phyloP scores from a whole-genome alignment of 2,329 filamentous ascomycete species.

The Cercospora beticola region DNA sequence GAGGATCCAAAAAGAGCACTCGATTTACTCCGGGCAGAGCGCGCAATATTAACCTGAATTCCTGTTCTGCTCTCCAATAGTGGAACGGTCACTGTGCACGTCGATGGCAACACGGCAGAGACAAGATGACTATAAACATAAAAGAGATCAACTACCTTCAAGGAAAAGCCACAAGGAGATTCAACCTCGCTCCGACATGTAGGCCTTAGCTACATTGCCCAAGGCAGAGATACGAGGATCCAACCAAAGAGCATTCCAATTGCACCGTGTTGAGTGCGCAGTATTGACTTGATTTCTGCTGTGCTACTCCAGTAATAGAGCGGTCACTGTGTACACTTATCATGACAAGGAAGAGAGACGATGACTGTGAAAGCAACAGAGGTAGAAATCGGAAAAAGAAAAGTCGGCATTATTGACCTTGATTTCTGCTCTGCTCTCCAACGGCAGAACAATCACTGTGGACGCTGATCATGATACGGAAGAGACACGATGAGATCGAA shows the following conservation, averaged over 20 bases:
- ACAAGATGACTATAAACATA: not conserved
- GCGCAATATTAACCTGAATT: not conserved
- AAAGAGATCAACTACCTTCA: not conserved
- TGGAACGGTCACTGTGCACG: not conserved
- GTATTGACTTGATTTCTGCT: not conserved
- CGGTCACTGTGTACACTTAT: not conserved
- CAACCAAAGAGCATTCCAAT: not conserved
- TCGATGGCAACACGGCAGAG: not conserved
- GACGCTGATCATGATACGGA: not conserved
- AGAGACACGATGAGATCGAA: not conserved
- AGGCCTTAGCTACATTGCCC: not conserved
- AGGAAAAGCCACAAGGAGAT: not conserved
- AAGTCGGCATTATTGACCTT: not conserved
- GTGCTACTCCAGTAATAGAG: not conserved
- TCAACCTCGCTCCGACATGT: not conserved
- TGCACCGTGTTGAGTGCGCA: not conserved
- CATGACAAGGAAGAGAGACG: not conserved
- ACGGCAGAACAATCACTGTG: not conserved
- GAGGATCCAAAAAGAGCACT: not conserved
- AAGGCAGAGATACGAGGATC: not conserved
- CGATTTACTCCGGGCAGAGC: not conserved
- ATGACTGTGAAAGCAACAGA: not conserved
- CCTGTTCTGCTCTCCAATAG: not conserved
- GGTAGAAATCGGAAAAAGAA: not conserved
- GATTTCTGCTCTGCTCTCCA: not conserved